These are phyloP conservation scores for Kazachstania sp. DNA, from an alignment of 1,139 yeast genomes.

Conservation along the genomic window DNA sequence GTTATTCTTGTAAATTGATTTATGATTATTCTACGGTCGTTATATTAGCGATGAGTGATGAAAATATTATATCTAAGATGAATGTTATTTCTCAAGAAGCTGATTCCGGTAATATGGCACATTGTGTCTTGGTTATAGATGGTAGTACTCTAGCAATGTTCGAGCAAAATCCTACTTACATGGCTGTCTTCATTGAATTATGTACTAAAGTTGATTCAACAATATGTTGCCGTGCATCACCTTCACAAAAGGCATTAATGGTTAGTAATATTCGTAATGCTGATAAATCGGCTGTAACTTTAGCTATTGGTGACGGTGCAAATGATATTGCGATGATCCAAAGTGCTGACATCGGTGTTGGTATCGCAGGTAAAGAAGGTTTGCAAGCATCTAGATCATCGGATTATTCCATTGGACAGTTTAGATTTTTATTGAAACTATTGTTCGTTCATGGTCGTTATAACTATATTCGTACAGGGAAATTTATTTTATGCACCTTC, in stretches of 20 bases:
- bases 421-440: conserved; percentile 71
- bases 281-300: conserved; percentile 61
- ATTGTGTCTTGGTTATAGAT: conserved; percentile 87
- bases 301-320: conserved; percentile 99
- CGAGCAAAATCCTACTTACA: conserved; percentile 61
- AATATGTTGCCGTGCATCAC: conserved; percentile 92
- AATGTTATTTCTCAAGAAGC: conserved; percentile 35
- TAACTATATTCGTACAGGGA: conserved; percentile 84
- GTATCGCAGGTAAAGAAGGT: conserved; percentile 95
- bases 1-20: conserved; percentile 86
- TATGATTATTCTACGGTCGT: conserved; percentile 88
- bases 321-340: conserved; percentile 99
- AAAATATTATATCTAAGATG: conserved; percentile 39
- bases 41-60: conserved; percentile 57
- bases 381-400: conserved; percentile 93
- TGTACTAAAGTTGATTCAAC: conserved; percentile 87
- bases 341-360: conserved; percentile 95
- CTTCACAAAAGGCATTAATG: conserved; percentile 90
- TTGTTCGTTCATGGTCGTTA: conserved; percentile 92
- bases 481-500: conserved; percentile 87
- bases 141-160: conserved; percentile 72
- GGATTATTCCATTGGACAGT: conserved; percentile 93
- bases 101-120: conserved; percentile 70
- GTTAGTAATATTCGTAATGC: conserved; percentile 66
- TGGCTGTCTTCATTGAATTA: conserved; percentile 70